Conservation (phyloP, 2,329 filamentous ascomycete species). For the Venturiaceae sp. region DNA sequence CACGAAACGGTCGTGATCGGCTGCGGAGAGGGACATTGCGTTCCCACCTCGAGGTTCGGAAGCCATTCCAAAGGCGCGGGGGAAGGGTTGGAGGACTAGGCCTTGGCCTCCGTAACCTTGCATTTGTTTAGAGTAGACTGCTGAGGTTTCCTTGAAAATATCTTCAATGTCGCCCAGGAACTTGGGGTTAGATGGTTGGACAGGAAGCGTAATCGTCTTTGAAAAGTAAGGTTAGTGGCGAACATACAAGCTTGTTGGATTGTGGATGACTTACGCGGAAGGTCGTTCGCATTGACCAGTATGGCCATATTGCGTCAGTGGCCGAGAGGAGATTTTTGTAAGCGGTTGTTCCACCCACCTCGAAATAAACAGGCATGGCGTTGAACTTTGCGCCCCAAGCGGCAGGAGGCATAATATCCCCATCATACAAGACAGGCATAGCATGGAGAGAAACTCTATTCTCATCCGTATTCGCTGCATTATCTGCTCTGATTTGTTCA, state of each 20-base stretch:
- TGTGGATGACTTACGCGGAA: background rate
- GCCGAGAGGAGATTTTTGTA: background rate
- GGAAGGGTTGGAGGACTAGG: constrained; percentile 22
- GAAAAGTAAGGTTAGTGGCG: too few relatives aligned
- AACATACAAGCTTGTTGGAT: background rate
- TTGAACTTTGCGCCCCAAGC: constrained; percentile 1
- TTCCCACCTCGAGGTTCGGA: constrained; percentile 3
- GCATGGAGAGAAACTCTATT: background rate
- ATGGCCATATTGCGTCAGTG: background rate
- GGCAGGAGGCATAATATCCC: background rate
- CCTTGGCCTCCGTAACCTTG: background rate
- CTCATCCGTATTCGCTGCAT: background rate
- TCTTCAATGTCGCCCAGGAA: background rate
- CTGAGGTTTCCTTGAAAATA: constrained; percentile 16
- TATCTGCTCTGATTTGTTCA: background rate
- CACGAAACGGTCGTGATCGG: constrained; percentile 14
- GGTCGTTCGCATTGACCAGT: background rate
- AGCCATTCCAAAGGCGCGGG: constrained; percentile 13
- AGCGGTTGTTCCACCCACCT: background rate
- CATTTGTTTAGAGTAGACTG: constrained; percentile 17
- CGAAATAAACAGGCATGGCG: background rate
- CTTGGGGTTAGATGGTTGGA: background rate
- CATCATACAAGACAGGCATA: constrained; percentile 3
- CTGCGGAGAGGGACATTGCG: constrained; percentile 3
- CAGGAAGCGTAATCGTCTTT: background rate